Evolutionary conservation across 352 stramenopile species (phyloP).

Genomic region (Phytophthora quininea): DNA sequence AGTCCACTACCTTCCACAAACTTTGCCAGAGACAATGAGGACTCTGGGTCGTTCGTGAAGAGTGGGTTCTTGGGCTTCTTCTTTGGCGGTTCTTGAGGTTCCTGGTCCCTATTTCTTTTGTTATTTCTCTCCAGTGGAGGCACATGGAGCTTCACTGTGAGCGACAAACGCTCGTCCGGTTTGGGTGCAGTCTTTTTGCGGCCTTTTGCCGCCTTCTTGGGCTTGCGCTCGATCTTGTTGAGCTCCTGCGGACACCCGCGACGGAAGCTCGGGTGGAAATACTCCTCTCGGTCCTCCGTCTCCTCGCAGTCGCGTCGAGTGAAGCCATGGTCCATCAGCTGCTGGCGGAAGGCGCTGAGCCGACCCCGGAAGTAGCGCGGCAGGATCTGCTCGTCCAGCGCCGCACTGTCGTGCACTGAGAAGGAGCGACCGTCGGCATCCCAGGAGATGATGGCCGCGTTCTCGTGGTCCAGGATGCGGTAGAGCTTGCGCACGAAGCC

Average conservation of each 20-base stretch:
- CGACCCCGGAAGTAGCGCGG: slow-evolving; percentile 74
- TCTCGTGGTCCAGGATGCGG: slow-evolving; percentile 80
- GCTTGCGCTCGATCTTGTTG: slow-evolving; percentile 64
- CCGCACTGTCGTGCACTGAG: slow-evolving; percentile 66
- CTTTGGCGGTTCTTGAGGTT: not conserved
- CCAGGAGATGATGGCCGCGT: slow-evolving; percentile 63
- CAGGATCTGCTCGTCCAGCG: slow-evolving; percentile 63
- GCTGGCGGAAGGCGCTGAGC: slow-evolving; percentile 75
- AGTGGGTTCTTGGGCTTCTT: slow-evolving; percentile 49
- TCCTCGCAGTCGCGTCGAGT: slow-evolving; percentile 66
- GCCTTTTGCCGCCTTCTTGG: slow-evolving; percentile 30
- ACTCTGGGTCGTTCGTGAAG: slow-evolving; percentile 59
- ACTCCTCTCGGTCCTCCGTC: slow-evolving; percentile 55
- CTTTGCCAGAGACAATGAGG: slow-evolving; percentile 43
- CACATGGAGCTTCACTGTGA: slow-evolving; percentile 59
- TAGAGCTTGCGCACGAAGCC: slow-evolving; percentile 87
- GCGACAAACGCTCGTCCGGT: slow-evolving; percentile 10
- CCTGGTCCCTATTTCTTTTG: not conserved
- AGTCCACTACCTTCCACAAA: slow-evolving; percentile 43
- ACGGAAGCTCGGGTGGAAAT: slow-evolving; percentile 62
- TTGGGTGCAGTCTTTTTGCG: slow-evolving; percentile 6
- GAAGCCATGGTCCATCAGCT: slow-evolving; percentile 80
- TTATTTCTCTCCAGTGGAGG: slow-evolving; percentile 23
- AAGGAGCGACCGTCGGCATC: slow-evolving; percentile 62
- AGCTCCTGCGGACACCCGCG: slow-evolving; percentile 54